Evolutionary conservation across 2,329 filamentous ascomycete species (phyloP), one percentile per base, ranked within the genome.

Genomic region (Xylaria sp.): DNA sequence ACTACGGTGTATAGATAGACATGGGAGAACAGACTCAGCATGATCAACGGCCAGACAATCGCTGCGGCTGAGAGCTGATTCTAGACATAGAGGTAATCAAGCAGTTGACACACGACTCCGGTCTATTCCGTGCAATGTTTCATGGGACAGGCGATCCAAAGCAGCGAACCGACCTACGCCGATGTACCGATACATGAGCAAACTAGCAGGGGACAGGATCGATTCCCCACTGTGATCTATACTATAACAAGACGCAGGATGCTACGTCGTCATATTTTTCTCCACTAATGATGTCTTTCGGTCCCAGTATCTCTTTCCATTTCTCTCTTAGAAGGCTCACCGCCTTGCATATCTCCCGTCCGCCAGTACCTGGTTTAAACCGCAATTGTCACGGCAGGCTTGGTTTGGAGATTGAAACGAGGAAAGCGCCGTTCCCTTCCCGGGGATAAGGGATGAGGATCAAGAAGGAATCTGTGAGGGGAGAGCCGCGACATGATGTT

Each of bases 51-150:
- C 25, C 2, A 15, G 17, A 57, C 31, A 35, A 55, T 44, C 38
- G 25, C 38, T 25, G 35, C 23, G 15, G 38, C 27, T 44, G 29
- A 17, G 47, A 52, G 35, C 43, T 25, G 27, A 21, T 13, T 58
- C 51, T 25, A 47, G 44, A 58, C 23, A 65, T 37, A 55, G 58
- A 61, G 49, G 54, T 53, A 62, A 56, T 58, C 53, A 38, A 60
- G 29, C 53, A 57, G 47, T 60, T 60, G 41, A 48, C 37, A 53
- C 37, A 53, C 3, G 21, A 33, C 21, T 59, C 15, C 52, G 10
- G 19, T 17, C 44, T 33, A 23, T 29, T 40, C 40, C 21, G 35
- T 41, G 46, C 47, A 40, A 27, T 41, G 9, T 48, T 49, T 43
- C 33, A 17, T 35, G 29, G 15, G 33, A 47, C 41, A 31, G n/a